Conservation (phyloP, 345 rosid genomes). For the Barbarea vulgaris region DNA sequence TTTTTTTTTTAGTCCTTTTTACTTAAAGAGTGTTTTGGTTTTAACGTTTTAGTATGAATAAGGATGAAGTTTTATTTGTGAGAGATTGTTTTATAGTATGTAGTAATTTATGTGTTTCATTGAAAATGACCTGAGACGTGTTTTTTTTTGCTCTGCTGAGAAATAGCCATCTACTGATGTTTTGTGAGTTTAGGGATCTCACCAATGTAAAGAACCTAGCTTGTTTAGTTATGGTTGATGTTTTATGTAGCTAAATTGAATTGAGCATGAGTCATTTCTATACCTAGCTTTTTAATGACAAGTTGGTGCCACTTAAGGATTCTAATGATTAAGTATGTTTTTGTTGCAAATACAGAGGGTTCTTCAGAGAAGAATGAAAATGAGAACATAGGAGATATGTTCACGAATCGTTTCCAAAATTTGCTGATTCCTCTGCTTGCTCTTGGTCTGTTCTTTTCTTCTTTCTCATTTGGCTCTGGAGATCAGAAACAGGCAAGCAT, state of each 20-base stretch:
- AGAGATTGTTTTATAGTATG: background rate
- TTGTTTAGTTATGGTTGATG: background rate
- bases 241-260: background rate
- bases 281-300: background rate
- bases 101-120: background rate
- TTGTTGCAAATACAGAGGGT: conserved; percentile 58
- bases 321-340: conserved; percentile 11
- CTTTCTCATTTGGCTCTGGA: conserved; percentile 50
- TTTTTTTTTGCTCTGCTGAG: background rate
- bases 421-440: conserved; percentile 57
- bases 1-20: too few species aligned
- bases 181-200: background rate
- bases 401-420: conserved; percentile 56
- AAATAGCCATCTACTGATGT: background rate
- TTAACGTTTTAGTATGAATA: background rate
- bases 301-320: conserved; percentile 13
- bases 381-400: conserved; percentile 51
- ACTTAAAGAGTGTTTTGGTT: background rate
- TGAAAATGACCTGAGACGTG: background rate
- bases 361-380: conserved; percentile 65
- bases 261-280: background rate
- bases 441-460: conserved; percentile 53
- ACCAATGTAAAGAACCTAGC: background rate
- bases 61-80: background rate
- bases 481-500: conserved; percentile 69